Percentiles rank a stretch among this genome's conserved stretches.
These are phyloP conservation scores for Linaria vulgaris DNA, from an alignment of 257 asterid genomes.

Conservation along the genomic window DNA sequence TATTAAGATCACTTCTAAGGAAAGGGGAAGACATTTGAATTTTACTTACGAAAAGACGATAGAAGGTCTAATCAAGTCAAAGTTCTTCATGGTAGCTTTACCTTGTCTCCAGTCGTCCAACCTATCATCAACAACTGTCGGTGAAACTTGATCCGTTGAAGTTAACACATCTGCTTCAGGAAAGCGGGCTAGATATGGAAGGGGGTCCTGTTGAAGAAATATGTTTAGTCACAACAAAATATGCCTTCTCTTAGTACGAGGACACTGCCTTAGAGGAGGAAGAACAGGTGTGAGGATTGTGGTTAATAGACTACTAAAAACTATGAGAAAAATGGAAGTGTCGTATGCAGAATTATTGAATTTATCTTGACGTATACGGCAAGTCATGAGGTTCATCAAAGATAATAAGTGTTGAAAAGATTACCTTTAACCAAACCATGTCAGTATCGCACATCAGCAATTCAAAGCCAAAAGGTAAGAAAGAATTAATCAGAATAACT, in stretches of 20 bases:
- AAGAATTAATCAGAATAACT: slow-evolving; percentile 77
- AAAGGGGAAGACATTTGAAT: slow-evolving; percentile 9
- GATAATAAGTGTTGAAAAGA: slow-evolving; percentile 21
- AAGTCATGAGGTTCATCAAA: background rate
- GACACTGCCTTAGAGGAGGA: slow-evolving; percentile 8
- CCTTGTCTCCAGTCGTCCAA: slow-evolving; percentile 93
- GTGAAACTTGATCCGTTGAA: slow-evolving; percentile 89
- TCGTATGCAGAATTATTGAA: background rate
- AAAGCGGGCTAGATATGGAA: slow-evolving; percentile 90
- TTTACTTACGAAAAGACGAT: slow-evolving; percentile 21
- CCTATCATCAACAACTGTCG: slow-evolving; percentile 87
- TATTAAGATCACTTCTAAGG: slow-evolving; percentile 17
- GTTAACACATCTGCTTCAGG: slow-evolving; percentile 98
- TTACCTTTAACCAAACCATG: slow-evolving; percentile 99
- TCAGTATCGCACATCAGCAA: slow-evolving; percentile 97
- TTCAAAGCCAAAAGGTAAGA: slow-evolving; percentile 87
- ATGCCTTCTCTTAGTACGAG: background rate
- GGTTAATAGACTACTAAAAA: background rate
- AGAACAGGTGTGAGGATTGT: background rate
- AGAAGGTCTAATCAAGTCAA: slow-evolving; percentile 25
- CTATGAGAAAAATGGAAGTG: slow-evolving; percentile 20
- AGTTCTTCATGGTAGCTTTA: slow-evolving; percentile 35
- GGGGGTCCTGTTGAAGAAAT: slow-evolving; percentile 75
- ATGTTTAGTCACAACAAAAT: slow-evolving; percentile 16
- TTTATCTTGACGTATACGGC: slow-evolving; percentile 1